A percentile compares a stretch with the other conserved stretches of the same genome.
These are phyloP conservation scores for Emergomyces africanus DNA, from an alignment of 2,329 filamentous ascomycete species.

Conservation along the genomic window DNA sequence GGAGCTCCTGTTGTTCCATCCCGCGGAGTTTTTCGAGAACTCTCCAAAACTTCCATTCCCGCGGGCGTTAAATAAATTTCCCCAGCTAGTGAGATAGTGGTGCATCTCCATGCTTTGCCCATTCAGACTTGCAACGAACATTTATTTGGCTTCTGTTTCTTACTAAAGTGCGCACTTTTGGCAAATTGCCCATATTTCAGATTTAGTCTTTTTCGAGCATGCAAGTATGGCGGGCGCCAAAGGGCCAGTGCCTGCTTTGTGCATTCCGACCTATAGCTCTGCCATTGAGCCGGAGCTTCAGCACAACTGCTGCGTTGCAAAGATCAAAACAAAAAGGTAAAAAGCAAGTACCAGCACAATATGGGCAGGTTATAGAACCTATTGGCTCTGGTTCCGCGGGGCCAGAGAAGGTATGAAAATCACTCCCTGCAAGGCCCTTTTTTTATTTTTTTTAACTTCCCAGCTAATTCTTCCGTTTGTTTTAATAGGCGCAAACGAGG, in stretches of 20 bases:
- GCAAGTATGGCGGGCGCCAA: conserved; percentile 26
- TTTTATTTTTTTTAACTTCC: background rate
- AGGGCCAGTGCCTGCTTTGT: conserved; percentile 31
- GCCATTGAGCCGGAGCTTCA: conserved; percentile 19
- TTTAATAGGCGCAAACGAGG: background rate
- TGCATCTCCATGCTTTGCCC: background rate
- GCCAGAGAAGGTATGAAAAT: background rate
- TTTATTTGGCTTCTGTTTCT: background rate
- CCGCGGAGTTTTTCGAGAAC: background rate
- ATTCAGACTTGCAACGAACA: background rate
- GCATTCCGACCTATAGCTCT: conserved; percentile 22
- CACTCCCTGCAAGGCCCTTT: too few species aligned
- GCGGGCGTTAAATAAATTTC: too few species aligned
- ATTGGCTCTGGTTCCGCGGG: background rate
- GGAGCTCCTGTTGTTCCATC: background rate
- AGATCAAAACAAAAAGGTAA: conserved; percentile 12
- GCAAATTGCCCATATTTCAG: background rate
- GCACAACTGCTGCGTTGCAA: conserved; percentile 18
- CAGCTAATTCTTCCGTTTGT: background rate
- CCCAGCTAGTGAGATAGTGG: too few species aligned
- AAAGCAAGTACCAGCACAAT: conserved; percentile 1
- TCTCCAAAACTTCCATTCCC: too few species aligned
- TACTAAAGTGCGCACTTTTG: background rate
- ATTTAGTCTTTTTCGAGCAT: conserved; percentile 18
- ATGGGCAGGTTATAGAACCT: background rate